Conservation (phyloP, 768 basidiomycete species). For the Pseudohyphozyma bogoriensis region DNA sequence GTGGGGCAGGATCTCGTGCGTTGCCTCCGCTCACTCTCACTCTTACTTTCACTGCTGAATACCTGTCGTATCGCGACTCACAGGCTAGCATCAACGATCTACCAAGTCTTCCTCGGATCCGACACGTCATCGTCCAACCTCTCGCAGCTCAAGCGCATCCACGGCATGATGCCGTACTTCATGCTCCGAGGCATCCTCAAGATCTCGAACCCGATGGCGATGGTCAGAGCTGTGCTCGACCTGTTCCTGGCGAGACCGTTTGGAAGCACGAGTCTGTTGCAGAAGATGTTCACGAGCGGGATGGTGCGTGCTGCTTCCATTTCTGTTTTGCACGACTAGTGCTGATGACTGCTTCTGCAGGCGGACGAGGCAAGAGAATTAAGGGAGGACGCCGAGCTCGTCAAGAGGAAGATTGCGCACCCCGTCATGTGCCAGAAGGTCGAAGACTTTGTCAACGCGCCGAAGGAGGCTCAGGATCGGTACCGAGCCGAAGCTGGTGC, state of each 20-base stretch:
- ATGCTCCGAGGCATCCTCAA: constrained; percentile 82
- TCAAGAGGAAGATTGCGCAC: constrained; percentile 82
- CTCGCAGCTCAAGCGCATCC: constrained; percentile 75
- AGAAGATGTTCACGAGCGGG: constrained; percentile 92
- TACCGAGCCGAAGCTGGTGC: constrained; percentile 69
- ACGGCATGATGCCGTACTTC: constrained; percentile 96
- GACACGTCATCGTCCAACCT: constrained; percentile 87
- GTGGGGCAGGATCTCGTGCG: constrained; percentile 95
- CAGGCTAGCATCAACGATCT: constrained; percentile 90
- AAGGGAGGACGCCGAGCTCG: constrained; percentile 75
- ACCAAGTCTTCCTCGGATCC: constrained; percentile 85
- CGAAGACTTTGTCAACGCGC: constrained; percentile 71
- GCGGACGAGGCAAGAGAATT: constrained; percentile 77
- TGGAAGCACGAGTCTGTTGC: constrained; percentile 80
- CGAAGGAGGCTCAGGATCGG: constrained; percentile 74
- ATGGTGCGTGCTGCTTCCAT: too few species aligned
- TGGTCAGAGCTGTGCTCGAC: constrained; percentile 87
- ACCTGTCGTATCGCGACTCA: too few species aligned
- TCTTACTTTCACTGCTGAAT: neutral
- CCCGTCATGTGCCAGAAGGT: constrained; percentile 80
- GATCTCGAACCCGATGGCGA: constrained; percentile 88
- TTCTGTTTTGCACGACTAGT: too few species aligned
- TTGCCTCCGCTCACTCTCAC: constrained; percentile 26
- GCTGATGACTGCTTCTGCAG: too few species aligned
- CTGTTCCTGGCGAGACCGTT: constrained; percentile 96